Percentiles rank a stretch among this genome's conserved stretches.
Conservation (phyloP, 768 basidiomycete genomes). For the Coprinellus micaceus region DNA sequence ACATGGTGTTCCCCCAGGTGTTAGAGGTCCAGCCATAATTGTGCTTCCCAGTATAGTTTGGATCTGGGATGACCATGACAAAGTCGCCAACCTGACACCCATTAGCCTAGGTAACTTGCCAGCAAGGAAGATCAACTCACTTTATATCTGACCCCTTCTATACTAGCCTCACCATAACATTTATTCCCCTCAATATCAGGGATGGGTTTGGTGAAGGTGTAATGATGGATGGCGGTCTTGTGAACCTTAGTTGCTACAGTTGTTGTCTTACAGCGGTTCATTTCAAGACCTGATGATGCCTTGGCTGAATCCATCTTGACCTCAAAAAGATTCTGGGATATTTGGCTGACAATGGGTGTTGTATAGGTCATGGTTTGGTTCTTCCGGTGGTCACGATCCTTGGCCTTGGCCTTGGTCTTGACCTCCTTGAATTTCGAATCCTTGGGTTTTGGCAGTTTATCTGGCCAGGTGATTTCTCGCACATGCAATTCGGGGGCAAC, state of each 20-base stretch:
- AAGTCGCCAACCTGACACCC: slow-evolving; percentile 52
- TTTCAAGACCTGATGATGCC: too few species aligned
- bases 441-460: slow-evolving; percentile 1
- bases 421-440: background rate
- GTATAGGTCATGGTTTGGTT: slow-evolving; percentile 31
- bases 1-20: slow-evolving; percentile 51
- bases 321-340: slow-evolving; percentile 45
- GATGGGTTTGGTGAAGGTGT: too few species aligned
- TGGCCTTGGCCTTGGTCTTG: slow-evolving; percentile 12
- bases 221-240: slow-evolving; percentile 29
- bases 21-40: slow-evolving; percentile 52
- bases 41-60: slow-evolving; percentile 39
- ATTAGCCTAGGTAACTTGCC: background rate
- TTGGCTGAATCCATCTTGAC: slow-evolving; percentile 32
- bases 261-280: too few species aligned
- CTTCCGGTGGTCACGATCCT: slow-evolving; percentile 25
- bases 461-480: too few species aligned
- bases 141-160: slow-evolving; percentile 57
- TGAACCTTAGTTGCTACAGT: slow-evolving; percentile 17
- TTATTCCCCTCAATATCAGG: background rate
- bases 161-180: slow-evolving; percentile 39
- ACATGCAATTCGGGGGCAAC: too few species aligned
- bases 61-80: slow-evolving; percentile 60
- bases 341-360: slow-evolving; percentile 44
- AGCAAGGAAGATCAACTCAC: slow-evolving; percentile 31